Base-by-base conservation (phyloP, 495 filamentous ascomycete species). In the Podospora australis region DNA sequence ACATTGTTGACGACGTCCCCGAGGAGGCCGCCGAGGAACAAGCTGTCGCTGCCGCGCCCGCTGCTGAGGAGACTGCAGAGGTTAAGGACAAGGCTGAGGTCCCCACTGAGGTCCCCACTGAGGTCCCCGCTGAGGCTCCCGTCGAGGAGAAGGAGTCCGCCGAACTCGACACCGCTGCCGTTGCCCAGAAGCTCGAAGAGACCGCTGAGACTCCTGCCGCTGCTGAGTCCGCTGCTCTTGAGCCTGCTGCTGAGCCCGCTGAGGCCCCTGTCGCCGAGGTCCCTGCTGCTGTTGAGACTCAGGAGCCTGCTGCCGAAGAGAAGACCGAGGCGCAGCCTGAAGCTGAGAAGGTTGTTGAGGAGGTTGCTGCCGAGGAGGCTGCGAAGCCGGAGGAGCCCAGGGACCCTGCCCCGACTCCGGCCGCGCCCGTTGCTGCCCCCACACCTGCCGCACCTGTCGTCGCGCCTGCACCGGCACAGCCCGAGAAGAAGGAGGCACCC, bases 1-100 rank as follows among this genome's bases (percentile, higher is more conserved):
- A 90, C 69, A 79, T 98, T 49, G 78, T 82, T 29, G 91, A 95
- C 48, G 87, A 92, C 50, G 74, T 75, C 46, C 81, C 84, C 45
- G 75, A 83, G 46, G 74, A 74, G 39, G 48, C 64, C 23, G 49
- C 46, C n/a, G 59, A 64, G 46, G 62, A 60, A 25, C 55, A n/a
- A n/a, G 32, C 13, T 16, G n/a, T 17, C 14, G 32, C 20, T 13
- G 38, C 16, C 17, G 10, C 65, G 26, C 66, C 71, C 45, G 59
- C 67, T 25, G 59, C 70, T 45, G 70, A 77, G 48, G 70, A 75
- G 39, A 56, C 67, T 45, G 68, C 67, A 39, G 56, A 58, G 19
- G 57, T 66, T 20, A 59, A 70, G 42, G 71, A 77, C 44, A 68
- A 74, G 36, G 59, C 67, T 47, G 70, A 70, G 47, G n/a, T 17